These are phyloP conservation scores for Arabidopsis lyrata DNA, from an alignment of 441 rosid genomes.

Conservation along the genomic window DNA sequence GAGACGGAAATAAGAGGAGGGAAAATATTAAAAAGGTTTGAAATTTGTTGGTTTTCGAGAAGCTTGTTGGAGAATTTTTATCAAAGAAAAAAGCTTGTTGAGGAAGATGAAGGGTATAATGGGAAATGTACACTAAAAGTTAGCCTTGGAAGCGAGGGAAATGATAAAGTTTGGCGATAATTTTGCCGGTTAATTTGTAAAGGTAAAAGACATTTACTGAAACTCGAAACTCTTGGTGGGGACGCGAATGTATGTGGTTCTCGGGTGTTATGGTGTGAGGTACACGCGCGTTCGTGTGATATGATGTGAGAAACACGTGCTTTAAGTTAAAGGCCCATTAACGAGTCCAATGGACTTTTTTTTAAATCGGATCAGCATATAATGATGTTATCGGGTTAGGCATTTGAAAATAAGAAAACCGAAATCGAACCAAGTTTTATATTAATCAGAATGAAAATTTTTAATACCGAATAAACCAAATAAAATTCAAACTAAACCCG, in stretches of 20 bases:
- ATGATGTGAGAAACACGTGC: neutral
- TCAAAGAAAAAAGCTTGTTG: too few relatives aligned
- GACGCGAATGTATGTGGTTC: constrained; percentile 20
- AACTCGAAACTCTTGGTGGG: neutral
- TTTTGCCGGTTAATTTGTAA: neutral
- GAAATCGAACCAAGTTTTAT: too few relatives aligned
- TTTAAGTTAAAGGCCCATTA: too few relatives aligned
- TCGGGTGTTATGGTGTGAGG: constrained; percentile 2
- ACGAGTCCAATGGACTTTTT: too few relatives aligned
- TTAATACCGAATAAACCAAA: too few relatives aligned
- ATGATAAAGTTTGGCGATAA: constrained; percentile 19
- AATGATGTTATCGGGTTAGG: too few relatives aligned
- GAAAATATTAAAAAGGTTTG: constrained; percentile 42
- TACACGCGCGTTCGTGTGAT: constrained; percentile 20
- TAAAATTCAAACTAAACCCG: too few relatives aligned
- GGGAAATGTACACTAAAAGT: neutral
- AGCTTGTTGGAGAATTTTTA: constrained; percentile 24
- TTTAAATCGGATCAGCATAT: too few relatives aligned
- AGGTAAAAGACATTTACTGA: constrained; percentile 7
- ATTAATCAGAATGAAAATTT: too few relatives aligned
- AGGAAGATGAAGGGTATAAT: constrained; percentile 41
- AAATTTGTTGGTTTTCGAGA: too few relatives aligned
- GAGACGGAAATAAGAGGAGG: constrained; percentile 28
- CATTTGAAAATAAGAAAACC: too few relatives aligned
- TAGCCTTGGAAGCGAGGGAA: constrained; percentile 28